A percentile compares a stretch with the other conserved stretches of the same genome.
Conservation (phyloP, 768 basidiomycete species). For the Amanita brunnescens region DNA sequence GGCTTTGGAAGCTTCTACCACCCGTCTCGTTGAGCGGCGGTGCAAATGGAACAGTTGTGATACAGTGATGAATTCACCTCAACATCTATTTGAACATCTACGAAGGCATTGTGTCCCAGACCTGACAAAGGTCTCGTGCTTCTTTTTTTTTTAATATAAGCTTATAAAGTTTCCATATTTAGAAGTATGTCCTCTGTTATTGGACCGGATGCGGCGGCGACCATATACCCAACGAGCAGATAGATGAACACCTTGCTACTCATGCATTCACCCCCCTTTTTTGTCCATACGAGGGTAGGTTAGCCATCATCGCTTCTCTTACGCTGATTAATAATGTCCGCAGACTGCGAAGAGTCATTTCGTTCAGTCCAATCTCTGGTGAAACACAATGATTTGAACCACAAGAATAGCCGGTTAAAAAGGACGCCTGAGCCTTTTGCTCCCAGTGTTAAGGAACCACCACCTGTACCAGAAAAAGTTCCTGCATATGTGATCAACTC, state of each 20-base stretch:
- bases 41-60: constrained; percentile 60
- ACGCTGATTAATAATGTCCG: constrained; percentile 8
- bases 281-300: constrained; percentile 47
- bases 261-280: constrained; percentile 37
- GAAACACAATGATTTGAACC: constrained; percentile 38
- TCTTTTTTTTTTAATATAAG: constrained; percentile 1
- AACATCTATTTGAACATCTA: constrained; percentile 43
- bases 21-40: constrained; percentile 33
- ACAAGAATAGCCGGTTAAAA: constrained; percentile 27
- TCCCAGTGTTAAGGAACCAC: constrained; percentile 22
- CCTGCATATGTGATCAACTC: constrained; percentile 46
- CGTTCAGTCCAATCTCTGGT: constrained; percentile 36
- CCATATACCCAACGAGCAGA: constrained; percentile 36
- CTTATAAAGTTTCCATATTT: constrained; percentile 4
- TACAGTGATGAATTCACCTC: constrained; percentile 43
- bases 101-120: constrained; percentile 18
- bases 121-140: constrained; percentile 11
- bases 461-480: constrained; percentile 32
- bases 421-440: constrained; percentile 25
- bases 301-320: not conserved
- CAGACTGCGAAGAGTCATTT: constrained; percentile 49
- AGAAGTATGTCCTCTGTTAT: constrained; percentile 14
- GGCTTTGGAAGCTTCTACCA: constrained; percentile 22
- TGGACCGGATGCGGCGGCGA: constrained; percentile 53
- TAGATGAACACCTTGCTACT: constrained; percentile 41